Evolutionary conservation across 23 red algal genomes (phyloP).

Genomic region (Gracilariopsis chorda): DNA sequence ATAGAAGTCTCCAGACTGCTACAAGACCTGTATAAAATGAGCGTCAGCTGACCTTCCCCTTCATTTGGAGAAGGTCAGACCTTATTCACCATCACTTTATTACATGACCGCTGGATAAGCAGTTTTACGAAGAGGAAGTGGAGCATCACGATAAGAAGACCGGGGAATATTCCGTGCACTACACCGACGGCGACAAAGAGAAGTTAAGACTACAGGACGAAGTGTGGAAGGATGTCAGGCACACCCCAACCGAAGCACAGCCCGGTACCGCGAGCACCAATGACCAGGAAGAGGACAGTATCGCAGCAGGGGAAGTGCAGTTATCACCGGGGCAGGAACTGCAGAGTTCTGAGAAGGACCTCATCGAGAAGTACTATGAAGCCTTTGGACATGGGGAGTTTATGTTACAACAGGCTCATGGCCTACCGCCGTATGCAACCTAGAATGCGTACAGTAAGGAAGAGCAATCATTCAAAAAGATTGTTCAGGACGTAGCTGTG

Average conservation of each 20-base stretch:
- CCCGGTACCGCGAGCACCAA: neutral
- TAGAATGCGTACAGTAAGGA: neutral
- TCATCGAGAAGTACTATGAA: neutral
- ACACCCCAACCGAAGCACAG: neutral
- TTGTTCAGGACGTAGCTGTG: neutral
- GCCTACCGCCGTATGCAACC: neutral
- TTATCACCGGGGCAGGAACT: neutral
- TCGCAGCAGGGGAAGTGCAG: no score
- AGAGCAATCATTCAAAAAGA: neutral
- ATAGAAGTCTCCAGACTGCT: no score
- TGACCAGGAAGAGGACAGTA: neutral
- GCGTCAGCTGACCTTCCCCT: no score
- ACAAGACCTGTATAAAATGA: no score
- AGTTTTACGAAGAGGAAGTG: neutral
- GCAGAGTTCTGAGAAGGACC: neutral
- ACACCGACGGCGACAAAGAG: slow-evolving; percentile 6
- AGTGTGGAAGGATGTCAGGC: neutral
- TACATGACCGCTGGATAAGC: neutral
- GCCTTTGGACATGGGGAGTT: neutral
- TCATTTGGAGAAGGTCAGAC: no score
- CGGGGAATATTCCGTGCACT: neutral
- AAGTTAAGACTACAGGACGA: neutral
- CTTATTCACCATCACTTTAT: no score
- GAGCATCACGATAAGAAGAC: neutral
- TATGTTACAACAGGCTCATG: neutral